Evolutionary conservation across 2,329 filamentous ascomycete species (phyloP).

Genomic region (Chaetothyriales sp.): DNA sequence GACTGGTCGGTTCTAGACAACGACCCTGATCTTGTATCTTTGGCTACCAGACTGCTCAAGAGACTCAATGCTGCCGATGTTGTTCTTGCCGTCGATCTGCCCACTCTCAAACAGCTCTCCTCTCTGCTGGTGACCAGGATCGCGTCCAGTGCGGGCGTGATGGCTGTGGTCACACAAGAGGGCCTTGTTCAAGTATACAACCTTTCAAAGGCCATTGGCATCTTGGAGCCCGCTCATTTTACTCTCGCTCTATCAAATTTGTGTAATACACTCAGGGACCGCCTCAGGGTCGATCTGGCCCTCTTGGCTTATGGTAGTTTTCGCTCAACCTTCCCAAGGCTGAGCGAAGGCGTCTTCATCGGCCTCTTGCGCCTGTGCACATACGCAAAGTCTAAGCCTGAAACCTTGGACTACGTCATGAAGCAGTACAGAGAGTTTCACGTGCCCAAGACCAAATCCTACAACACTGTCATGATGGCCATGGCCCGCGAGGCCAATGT

Average conservation of each 20-base stretch:
- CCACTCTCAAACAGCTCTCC: conserved; percentile 8
- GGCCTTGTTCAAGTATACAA: conserved; percentile 12
- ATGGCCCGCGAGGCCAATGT: conserved; percentile 37
- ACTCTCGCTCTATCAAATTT: background rate
- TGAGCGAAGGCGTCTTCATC: conserved; percentile 1
- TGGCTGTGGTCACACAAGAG: conserved; percentile 10
- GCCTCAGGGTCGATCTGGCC: conserved; percentile 8
- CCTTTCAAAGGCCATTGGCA: conserved; percentile 13
- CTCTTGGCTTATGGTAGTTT: conserved; percentile 30
- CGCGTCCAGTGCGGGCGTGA: conserved; percentile 8
- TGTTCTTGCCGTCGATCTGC: conserved; percentile 1
- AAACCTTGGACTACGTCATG: conserved; percentile 26
- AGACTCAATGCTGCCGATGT: conserved; percentile 9
- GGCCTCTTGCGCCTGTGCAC: conserved; percentile 2
- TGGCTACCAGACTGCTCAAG: conserved; percentile 17
- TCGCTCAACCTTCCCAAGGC: conserved; percentile 16
- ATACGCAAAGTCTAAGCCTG: conserved; percentile 1
- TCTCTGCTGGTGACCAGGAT: background rate
- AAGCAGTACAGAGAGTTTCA: conserved; percentile 27
- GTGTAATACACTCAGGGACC: conserved; percentile 17
- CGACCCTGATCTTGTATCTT: conserved; percentile 11
- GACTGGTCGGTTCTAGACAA: background rate
- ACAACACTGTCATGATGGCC: conserved; percentile 26
- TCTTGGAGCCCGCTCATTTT: background rate
- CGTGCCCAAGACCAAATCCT: conserved; percentile 22